Evolutionary conservation across 2,329 filamentous ascomycete genomes (phyloP).

Genomic region (Tothia fuscella): DNA sequence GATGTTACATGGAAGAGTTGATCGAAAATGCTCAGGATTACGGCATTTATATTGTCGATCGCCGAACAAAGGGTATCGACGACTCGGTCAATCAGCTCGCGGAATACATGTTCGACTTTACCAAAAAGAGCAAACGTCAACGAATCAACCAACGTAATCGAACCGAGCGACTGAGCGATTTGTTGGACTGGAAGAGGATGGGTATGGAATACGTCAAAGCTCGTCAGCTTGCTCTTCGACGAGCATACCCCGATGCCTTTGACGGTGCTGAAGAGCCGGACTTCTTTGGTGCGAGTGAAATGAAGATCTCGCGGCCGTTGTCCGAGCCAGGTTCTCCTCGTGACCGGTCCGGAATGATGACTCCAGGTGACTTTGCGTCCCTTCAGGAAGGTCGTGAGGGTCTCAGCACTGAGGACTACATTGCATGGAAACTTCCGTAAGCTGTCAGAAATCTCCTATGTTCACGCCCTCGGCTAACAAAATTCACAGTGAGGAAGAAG

Average conservation of each 20-base stretch:
- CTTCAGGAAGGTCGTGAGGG: conserved; percentile 90
- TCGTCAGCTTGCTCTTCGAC: conserved; percentile 76
- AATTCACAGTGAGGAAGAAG: conserved; percentile 69
- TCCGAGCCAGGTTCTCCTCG: conserved; percentile 88
- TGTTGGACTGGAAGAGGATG: conserved; percentile 99
- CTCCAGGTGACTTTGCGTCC: conserved; percentile 92
- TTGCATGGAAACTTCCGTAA: conserved; percentile 96
- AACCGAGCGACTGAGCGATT: conserved; percentile 85
- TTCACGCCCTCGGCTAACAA: conserved; percentile 19
- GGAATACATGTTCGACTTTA: conserved; percentile 88
- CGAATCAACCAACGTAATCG: conserved; percentile 98
- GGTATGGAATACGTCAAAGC: conserved; percentile 99
- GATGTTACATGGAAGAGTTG: conserved; percentile 98
- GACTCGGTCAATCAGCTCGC: conserved; percentile 94
- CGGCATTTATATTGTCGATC: conserved; percentile 97
- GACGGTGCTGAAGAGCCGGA: conserved; percentile 65
- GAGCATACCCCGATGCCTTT: conserved; percentile 85
- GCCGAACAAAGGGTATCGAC: conserved; percentile 87
- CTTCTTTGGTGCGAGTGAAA: conserved; percentile 83
- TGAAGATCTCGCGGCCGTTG: conserved; percentile 90
- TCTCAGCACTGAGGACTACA: conserved; percentile 90
- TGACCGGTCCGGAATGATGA: conserved; percentile 95
- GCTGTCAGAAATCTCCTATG: conserved; percentile 30
- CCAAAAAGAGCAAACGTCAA: conserved; percentile 83
- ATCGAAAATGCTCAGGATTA: conserved; percentile 98